Conservation (phyloP, 169 alveolate species). For the Besnoitia besnoiti region DNA sequence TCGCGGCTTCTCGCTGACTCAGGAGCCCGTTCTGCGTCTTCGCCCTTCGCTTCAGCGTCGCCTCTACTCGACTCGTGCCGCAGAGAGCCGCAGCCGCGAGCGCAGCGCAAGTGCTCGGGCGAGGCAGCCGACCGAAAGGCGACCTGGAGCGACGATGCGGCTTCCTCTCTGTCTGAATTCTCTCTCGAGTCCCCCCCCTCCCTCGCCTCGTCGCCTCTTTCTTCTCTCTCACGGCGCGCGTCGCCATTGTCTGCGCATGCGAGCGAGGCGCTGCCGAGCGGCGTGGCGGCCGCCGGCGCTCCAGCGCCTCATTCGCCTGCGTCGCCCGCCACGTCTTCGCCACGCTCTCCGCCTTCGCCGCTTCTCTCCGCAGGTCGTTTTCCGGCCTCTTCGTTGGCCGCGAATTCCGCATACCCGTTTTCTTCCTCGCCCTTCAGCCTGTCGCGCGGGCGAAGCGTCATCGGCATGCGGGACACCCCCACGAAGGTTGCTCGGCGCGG, state of each 20-base stretch:
- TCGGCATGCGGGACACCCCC: too few species aligned
- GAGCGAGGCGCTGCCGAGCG: too few species aligned
- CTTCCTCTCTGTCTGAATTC: neutral
- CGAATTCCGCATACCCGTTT: too few species aligned
- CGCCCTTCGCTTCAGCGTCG: neutral
- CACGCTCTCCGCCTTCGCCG: neutral
- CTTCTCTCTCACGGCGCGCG: neutral
- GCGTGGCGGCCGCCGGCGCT: neutral
- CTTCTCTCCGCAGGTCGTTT: neutral
- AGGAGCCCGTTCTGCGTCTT: neutral
- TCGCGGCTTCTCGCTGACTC: neutral
- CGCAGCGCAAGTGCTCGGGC: neutral
- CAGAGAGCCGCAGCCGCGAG: neutral
- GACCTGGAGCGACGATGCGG: neutral
- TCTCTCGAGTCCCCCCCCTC: too few species aligned
- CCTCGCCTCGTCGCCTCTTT: neutral
- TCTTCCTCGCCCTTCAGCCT: neutral
- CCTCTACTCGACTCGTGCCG: neutral
- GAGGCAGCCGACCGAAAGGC: neutral
- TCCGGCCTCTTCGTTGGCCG: neutral
- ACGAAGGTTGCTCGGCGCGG: neutral
- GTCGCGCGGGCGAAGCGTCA: neutral
- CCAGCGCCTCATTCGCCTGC: neutral
- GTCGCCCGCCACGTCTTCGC: neutral
- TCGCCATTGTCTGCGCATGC: too few species aligned